A percentile compares a stretch with the other conserved stretches of the same genome.
These are phyloP conservation scores for Monosporascus cannonballus DNA, from an alignment of 2,329 filamentous ascomycete genomes.

Conservation along the genomic window DNA sequence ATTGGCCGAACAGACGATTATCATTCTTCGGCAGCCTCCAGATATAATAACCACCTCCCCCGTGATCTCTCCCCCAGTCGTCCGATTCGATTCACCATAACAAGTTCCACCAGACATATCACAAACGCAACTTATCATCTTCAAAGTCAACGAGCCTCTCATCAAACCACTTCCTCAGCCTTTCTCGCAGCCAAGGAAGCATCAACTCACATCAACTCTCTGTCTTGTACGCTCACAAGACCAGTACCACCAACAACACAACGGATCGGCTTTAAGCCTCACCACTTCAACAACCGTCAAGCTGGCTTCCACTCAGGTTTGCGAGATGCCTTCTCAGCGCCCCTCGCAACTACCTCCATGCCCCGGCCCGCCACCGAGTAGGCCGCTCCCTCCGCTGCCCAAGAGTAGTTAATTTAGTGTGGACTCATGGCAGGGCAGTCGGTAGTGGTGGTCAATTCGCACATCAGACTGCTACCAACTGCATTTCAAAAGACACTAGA, in stretches of 20 bases:
- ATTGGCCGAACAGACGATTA: constrained; percentile 15
- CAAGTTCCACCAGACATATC: constrained; percentile 9
- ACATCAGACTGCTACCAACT: neutral
- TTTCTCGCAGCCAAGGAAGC: no score
- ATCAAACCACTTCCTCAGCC: constrained; percentile 1
- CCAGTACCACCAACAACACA: neutral
- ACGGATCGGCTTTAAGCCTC: constrained; percentile 8
- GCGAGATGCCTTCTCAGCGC: constrained; percentile 52
- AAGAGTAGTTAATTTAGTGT: constrained; percentile 43
- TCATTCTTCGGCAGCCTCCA: constrained; percentile 15
- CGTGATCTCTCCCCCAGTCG: constrained; percentile 10
- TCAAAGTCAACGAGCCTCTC: neutral
- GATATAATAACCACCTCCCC: constrained; percentile 26
- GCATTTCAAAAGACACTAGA: neutral
- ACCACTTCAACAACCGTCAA: constrained; percentile 14
- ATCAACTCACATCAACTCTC: neutral
- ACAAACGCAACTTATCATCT: constrained; percentile 13
- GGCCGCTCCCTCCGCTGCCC: constrained; percentile 59
- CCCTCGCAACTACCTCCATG: constrained; percentile 62
- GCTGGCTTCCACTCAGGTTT: constrained; percentile 23
- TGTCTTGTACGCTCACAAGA: neutral
- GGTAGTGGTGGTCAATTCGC: neutral
- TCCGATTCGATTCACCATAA: constrained; percentile 17
- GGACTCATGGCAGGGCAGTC: neutral
- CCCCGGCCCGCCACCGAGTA: constrained; percentile 59